Percentiles rank a stretch among this genome's conserved stretches.
Evolutionary conservation across 2,329 filamentous ascomycete species (phyloP).

Genomic region (Cercospora berteroae): DNA sequence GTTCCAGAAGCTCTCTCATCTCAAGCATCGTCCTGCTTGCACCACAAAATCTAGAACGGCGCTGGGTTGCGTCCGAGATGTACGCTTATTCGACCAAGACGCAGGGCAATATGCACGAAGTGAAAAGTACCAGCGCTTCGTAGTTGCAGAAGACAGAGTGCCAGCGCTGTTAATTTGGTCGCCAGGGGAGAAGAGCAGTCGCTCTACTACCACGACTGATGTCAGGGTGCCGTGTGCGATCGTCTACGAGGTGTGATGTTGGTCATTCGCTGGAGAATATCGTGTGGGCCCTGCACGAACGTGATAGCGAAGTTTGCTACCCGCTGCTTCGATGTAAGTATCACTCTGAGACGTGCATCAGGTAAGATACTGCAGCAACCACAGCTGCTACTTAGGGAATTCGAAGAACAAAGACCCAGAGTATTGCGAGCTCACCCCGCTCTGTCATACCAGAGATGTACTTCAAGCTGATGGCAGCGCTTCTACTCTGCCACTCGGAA

Average conservation of each 20-base stretch:
- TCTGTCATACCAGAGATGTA: constrained; percentile 1
- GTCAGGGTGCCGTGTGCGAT: not conserved
- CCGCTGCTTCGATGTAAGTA: not conserved
- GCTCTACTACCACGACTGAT: not conserved
- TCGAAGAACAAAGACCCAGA: not conserved
- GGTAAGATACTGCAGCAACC: not conserved
- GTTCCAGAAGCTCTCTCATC: not conserved
- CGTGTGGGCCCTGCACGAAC: not conserved
- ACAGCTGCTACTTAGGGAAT: not conserved
- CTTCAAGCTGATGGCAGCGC: not conserved
- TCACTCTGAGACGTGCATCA: not conserved
- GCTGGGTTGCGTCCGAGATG: not conserved
- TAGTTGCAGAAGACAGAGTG: not conserved
- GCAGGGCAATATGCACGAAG: not conserved
- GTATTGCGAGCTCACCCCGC: not conserved
- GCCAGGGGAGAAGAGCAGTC: not conserved
- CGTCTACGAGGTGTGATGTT: not conserved
- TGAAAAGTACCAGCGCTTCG: not conserved
- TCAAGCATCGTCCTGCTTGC: not conserved
- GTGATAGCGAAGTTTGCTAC: not conserved
- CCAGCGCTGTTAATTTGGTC: not conserved
- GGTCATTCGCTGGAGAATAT: not conserved
- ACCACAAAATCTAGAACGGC: not conserved
- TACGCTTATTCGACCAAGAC: not conserved
- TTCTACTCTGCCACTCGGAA: not conserved